These are phyloP conservation scores for Rhipidocladum racemiflorum DNA, from an alignment of 176 grass and related monocot species.

Conservation along the genomic window DNA sequence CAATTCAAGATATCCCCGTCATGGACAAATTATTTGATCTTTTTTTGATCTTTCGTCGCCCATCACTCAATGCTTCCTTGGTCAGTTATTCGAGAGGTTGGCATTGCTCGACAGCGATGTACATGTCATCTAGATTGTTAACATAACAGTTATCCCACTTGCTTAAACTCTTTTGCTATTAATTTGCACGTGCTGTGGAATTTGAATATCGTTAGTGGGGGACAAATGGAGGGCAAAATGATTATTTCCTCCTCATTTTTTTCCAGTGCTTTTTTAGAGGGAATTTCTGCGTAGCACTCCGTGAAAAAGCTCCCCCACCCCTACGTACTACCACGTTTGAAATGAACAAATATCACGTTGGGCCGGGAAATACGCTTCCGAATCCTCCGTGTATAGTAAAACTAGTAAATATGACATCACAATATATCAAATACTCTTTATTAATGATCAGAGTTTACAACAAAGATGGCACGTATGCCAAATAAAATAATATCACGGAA, in stretches of 20 bases:
- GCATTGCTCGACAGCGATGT: neutral
- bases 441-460: no score
- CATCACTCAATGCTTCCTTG: neutral
- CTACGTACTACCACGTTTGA: neutral
- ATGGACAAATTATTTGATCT: neutral
- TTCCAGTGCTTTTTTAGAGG: neutral
- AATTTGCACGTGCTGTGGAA: slow-evolving; percentile 23
- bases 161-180: neutral
- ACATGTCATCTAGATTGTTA: slow-evolving; percentile 21
- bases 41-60: neutral
- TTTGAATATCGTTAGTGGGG: slow-evolving; percentile 23
- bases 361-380: no score
- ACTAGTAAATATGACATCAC: no score
- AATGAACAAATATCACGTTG: neutral
- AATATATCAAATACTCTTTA: no score
- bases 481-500: no score
- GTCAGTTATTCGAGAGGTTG: slow-evolving; percentile 8
- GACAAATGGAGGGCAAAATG: neutral
- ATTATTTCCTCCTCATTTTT: neutral
- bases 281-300: neutral
- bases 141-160: neutral
- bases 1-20: neutral
- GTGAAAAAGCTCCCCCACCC: neutral
- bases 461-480: no score
- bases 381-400: no score